Base-by-base conservation (phyloP, 1,284 basidiomycete species). In the Pholiota adiposa region DNA sequence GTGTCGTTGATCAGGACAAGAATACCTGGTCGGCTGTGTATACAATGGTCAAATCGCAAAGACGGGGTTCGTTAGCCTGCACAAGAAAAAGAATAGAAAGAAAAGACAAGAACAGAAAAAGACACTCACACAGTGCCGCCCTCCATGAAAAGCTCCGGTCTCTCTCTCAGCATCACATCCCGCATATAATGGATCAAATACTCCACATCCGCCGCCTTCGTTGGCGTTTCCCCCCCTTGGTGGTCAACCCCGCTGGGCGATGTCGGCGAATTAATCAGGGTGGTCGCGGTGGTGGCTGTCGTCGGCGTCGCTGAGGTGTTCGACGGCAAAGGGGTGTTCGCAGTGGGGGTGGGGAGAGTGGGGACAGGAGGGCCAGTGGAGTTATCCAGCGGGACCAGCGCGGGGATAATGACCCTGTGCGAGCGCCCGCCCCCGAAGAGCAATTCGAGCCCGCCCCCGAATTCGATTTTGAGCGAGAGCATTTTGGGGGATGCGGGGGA, bases 1-100 rank as follows among this genome's bases (percentile, higher is more conserved):
- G 94, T 93, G 68, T 98, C 94, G 72, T 98, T 99, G 64, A 99
- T 88, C 29, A 99, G 80, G 0, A 98, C 96, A 4, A 99, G 82
- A 44, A 99, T 97, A 0, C 97, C 97, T 0, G 97, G 97, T 12
- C 97, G 94, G 16, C 96, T 98, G 72, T n/a, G n/a, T n/a, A n/a
- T n/a, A n/a, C n/a, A n/a, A n/a, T n/a, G n/a, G n/a, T n/a, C n/a
- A n/a, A n/a, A n/a, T n/a, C n/a, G n/a, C 12, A 25, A 2, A 23
- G 19, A 21, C 29, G 4, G 19, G 11, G 21, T 5, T 38, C 31
- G 18, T 12, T 18, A 41, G 18, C 0, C 29, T 7, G 23, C 18
- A 57, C 14, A 50, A 16, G 38, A 23, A 51, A 54, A 59, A 14
- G 31, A 46, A n/a, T n/a, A n/a, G n/a, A 38, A 56, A 52, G 16